These are phyloP conservation scores for Secale cereale DNA, from an alignment of 176 grass and related monocot species.

Conservation along the genomic window DNA sequence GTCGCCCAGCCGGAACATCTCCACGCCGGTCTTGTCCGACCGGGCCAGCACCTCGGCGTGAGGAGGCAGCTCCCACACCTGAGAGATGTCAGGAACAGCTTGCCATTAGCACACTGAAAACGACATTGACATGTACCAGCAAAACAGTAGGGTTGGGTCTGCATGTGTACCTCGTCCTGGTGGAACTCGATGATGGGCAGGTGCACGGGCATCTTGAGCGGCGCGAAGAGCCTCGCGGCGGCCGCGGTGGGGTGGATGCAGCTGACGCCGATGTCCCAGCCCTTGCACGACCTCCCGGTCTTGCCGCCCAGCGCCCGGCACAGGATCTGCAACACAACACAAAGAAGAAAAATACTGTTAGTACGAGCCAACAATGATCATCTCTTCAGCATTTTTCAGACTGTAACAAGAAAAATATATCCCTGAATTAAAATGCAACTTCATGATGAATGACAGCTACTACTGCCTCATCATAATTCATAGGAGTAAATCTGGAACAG, in stretches of 20 bases:
- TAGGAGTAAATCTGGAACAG: no score
- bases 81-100: background rate
- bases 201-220: slow-evolving; percentile 71
- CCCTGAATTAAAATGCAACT: background rate
- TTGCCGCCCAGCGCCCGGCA: slow-evolving; percentile 75
- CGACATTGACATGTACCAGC: background rate
- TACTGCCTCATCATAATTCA: no score
- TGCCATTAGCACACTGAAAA: background rate
- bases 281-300: slow-evolving; percentile 59
- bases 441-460: background rate
- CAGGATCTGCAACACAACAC: slow-evolving; percentile 45
- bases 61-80: slow-evolving; percentile 74
- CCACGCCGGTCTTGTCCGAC: slow-evolving; percentile 71
- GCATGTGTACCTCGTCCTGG: slow-evolving; percentile 56
- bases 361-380: no score
- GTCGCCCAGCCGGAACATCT: slow-evolving; percentile 76
- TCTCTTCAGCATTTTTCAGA: no score
- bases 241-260: slow-evolving; percentile 85
- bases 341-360: no score
- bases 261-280: slow-evolving; percentile 82
- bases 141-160: no score
- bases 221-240: slow-evolving; percentile 50
- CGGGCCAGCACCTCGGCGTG: slow-evolving; percentile 57
- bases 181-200: slow-evolving; percentile 93
- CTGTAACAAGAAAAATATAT: no score